phyloP scores from a whole-genome alignment of 78 protist species.

The Protostelium mycophagum region DNA sequence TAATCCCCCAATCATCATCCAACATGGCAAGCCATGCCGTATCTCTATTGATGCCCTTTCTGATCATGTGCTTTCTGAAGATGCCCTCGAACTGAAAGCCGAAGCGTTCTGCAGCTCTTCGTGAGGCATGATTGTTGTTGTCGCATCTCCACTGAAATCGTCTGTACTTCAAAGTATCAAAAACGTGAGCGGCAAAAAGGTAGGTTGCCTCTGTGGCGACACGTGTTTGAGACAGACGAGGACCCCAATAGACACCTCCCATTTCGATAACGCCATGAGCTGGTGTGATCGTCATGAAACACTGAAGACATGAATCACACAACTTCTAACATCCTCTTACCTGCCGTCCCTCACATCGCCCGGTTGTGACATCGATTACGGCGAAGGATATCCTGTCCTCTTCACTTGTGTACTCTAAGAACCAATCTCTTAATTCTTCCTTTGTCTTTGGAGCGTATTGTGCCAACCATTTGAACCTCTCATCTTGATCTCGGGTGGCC shows the following conservation, averaged over 20 bases:
- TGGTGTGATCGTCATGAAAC: too few species aligned
- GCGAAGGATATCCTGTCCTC: too few species aligned
- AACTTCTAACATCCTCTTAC: too few species aligned
- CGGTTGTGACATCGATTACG: too few species aligned
- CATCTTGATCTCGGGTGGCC: too few species aligned
- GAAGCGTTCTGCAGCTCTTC: slow-evolving; percentile 6
- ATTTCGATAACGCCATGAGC: too few species aligned
- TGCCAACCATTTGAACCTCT: too few species aligned
- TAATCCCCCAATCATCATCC: background rate
- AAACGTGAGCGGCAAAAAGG: background rate
- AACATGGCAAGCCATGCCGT: slow-evolving; percentile 3
- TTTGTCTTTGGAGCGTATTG: too few species aligned
- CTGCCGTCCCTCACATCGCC: too few species aligned
- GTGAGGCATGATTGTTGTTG: background rate
- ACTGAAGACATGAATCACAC: too few species aligned
- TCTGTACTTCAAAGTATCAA: slow-evolving; percentile 4
- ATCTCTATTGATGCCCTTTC: slow-evolving; percentile 1
- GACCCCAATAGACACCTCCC: slow-evolving; percentile 5
- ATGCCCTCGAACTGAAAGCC: slow-evolving; percentile 13
- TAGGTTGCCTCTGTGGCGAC: slow-evolving; percentile 2
- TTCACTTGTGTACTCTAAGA: too few species aligned
- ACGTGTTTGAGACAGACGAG: background rate
- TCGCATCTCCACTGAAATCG: slow-evolving; percentile 23
- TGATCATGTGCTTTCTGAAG: background rate
- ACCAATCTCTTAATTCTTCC: too few species aligned